Percentiles rank a stretch among this genome's conserved stretches.
Evolutionary conservation across 495 filamentous ascomycete species (phyloP).

Genomic region (Xylaria cubensis): DNA sequence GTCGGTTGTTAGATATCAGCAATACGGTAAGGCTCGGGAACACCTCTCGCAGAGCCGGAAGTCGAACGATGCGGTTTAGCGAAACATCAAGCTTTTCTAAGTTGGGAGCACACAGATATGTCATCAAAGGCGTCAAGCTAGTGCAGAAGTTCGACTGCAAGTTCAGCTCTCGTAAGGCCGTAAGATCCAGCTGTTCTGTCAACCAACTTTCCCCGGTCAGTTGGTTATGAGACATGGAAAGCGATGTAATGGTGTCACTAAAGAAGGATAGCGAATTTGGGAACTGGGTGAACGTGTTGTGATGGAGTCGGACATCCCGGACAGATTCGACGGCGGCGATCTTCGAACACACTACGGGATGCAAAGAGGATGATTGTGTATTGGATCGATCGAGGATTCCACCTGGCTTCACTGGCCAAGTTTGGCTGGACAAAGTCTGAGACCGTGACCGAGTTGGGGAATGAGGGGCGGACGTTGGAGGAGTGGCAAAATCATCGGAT

Average conservation of each 20-base stretch:
- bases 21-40: constrained; percentile 74
- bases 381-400: constrained; percentile 77
- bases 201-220: constrained; percentile 67
- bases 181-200: constrained; percentile 67
- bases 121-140: constrained; percentile 65
- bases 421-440: constrained; percentile 47
- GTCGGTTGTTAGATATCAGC: constrained; percentile 76
- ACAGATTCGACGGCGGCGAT: constrained; percentile 55
- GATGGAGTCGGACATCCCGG: constrained; percentile 68
- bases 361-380: constrained; percentile 62
- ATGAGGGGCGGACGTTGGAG: constrained; percentile 55
- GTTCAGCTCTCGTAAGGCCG: constrained; percentile 75
- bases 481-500: constrained; percentile 70
- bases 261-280: constrained; percentile 73
- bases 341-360: constrained; percentile 58
- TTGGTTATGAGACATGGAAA: constrained; percentile 83
- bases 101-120: constrained; percentile 69
- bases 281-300: constrained; percentile 75
- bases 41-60: constrained; percentile 60
- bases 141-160: constrained; percentile 72
- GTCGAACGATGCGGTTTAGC: constrained; percentile 72
- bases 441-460: constrained; percentile 52
- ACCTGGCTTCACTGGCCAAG: constrained; percentile 71
- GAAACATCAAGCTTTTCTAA: constrained; percentile 80
- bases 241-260: constrained; percentile 68